phyloP scores from a whole-genome alignment of 139 green algal genomes.

The Chlorella sp. region DNA sequence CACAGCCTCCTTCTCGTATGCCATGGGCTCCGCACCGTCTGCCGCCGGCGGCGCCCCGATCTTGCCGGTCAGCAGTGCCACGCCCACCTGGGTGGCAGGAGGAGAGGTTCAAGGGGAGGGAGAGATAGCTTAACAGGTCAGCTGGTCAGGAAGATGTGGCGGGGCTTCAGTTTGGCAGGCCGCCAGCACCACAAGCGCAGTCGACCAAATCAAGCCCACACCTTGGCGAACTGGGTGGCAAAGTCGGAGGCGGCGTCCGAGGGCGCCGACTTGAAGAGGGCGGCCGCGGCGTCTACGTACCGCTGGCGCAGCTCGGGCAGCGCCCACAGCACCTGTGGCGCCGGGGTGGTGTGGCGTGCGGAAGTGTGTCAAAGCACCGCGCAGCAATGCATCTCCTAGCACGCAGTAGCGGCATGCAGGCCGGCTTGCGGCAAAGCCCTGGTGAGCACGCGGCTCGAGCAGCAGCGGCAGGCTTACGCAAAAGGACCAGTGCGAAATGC shows the following conservation, averaged over 20 bases:
- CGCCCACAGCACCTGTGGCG: constrained; percentile 81
- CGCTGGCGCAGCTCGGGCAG: constrained; percentile 73
- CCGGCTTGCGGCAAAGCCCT: too few species aligned
- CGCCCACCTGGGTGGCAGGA: constrained; percentile 68
- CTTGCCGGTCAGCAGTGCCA: constrained; percentile 63
- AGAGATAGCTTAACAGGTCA: background rate
- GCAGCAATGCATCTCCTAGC: too few species aligned
- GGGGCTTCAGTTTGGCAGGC: too few species aligned
- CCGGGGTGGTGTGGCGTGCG: background rate
- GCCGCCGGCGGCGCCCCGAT: constrained; percentile 50
- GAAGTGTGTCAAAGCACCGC: too few species aligned
- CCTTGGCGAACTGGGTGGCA: constrained; percentile 59
- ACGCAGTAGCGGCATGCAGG: too few species aligned
- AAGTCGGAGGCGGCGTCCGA: constrained; percentile 73
- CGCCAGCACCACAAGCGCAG: too few species aligned
- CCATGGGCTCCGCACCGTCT: background rate
- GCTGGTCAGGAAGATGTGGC: background rate
- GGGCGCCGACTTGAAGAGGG: constrained; percentile 66
- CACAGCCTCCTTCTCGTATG: constrained; percentile 7
- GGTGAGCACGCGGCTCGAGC: too few species aligned
- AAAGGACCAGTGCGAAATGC: too few species aligned
- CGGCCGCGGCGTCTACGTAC: constrained; percentile 55
- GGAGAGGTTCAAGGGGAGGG: too few species aligned
- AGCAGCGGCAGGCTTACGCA: too few species aligned
- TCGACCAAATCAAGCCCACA: too few species aligned